These are phyloP conservation scores for Pestalotiopsis fici DNA, from an alignment of 2,329 filamentous ascomycete species.

Conservation along the genomic window DNA sequence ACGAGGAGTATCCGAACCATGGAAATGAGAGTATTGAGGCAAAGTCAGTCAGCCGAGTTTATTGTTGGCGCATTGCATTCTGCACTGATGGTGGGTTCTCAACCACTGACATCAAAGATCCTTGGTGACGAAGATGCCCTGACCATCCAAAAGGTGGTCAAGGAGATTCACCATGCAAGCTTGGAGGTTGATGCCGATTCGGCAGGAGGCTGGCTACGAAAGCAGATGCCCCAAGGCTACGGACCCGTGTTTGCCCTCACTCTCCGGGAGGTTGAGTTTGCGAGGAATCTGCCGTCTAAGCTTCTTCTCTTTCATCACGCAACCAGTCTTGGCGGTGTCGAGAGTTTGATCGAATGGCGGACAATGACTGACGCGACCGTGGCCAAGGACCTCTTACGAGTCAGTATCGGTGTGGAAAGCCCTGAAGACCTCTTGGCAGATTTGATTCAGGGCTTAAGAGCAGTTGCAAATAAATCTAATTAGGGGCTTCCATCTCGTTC, in stretches of 20 bases:
- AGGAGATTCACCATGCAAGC: conserved; percentile 73
- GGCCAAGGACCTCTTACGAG: conserved; percentile 70
- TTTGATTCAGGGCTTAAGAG: conserved; percentile 65
- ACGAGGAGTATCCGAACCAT: conserved; percentile 83
- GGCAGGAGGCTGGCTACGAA: conserved; percentile 69
- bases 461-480: conserved; percentile 39
- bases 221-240: conserved; percentile 90
- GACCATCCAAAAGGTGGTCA: conserved; percentile 55
- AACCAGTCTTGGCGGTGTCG: conserved; percentile 88
- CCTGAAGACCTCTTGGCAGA: conserved; percentile 83
- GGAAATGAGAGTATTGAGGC: conserved; percentile 76
- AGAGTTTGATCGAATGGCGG: conserved; percentile 95
- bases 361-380: conserved; percentile 79
- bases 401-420: conserved; percentile 85
- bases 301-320: conserved; percentile 88
- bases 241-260: conserved; percentile 84
- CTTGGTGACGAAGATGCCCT: conserved; percentile 23
- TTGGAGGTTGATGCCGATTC: conserved; percentile 67
- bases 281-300: conserved; percentile 73
- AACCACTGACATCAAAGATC: not conserved
- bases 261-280: conserved; percentile 60
- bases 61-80: conserved; percentile 72
- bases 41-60: conserved; percentile 68
- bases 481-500: not conserved
- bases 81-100: conserved; percentile 13